Conservation (phyloP, 345 rosid species). For the Arabidopsis arenosa region DNA sequence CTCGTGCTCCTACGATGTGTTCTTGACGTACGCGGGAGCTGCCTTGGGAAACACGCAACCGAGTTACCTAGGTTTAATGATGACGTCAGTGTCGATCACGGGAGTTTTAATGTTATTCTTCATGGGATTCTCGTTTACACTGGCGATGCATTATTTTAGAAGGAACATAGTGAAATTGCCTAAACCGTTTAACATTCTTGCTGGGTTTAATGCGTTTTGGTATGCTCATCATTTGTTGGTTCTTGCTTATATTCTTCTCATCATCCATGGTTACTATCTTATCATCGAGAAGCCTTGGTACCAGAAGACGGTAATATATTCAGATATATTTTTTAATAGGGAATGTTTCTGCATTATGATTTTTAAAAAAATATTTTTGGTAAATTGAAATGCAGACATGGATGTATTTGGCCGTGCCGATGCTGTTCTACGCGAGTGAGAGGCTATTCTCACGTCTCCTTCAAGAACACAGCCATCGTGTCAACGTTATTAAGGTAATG, state of each 20-base stretch:
- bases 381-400: slow-evolving; percentile 66
- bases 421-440: slow-evolving; percentile 65
- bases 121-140: slow-evolving; percentile 72
- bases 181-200: slow-evolving; percentile 62
- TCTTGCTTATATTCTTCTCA: slow-evolving; percentile 66
- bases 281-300: slow-evolving; percentile 70
- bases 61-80: slow-evolving; percentile 57
- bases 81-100: slow-evolving; percentile 59
- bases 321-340: no score
- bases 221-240: slow-evolving; percentile 88
- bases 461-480: slow-evolving; percentile 64
- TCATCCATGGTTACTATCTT: slow-evolving; percentile 82
- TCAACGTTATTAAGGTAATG: slow-evolving; percentile 76
- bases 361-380: no score
- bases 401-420: slow-evolving; percentile 73
- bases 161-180: slow-evolving; percentile 73
- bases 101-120: slow-evolving; percentile 65
- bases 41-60: slow-evolving; percentile 64
- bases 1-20: slow-evolving; percentile 51
- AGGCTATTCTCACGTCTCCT: slow-evolving; percentile 55
- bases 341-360: no score
- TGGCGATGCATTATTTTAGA: slow-evolving; percentile 73
- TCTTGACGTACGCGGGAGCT: slow-evolving; percentile 55
- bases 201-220: slow-evolving; percentile 97
- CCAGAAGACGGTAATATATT: slow-evolving; percentile 73